Evolutionary conservation across 2,329 filamentous ascomycete species (phyloP), one percentile per base, ranked within the genome.

Genomic region (Albifimbria verrucaria): DNA sequence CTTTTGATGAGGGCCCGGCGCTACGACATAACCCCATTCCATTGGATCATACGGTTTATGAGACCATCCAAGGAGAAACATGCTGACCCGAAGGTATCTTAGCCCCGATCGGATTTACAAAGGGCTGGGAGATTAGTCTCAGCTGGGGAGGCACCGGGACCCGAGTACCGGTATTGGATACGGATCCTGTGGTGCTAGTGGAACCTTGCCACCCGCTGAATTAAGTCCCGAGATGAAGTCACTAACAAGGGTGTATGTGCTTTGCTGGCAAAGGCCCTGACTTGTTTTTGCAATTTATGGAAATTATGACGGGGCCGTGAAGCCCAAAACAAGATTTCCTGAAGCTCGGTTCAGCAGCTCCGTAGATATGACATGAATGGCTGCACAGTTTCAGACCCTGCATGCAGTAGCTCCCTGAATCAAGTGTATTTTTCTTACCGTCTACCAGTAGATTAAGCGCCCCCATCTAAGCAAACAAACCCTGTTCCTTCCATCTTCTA

Each of bases 401-500:
- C 32, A 15, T 39, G 32, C 32, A 39, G 32, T 39, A 39, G 32
- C 32, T 39, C 32, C 11, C 15, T 5, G 18, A 39, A 39, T 4
- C 11, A n/a, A n/a, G 18, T 12, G 15, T 17, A 15, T n/a, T 17
- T 39, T 39, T 12, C 15, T 39, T 39, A 12, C 15, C 11, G 18
- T 17, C 4, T 39, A 12, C 18, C 15, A 12, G 4, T n/a, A 12
- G 5, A 39, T 17, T 4, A 15, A 39, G 32, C 32, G 32, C 32
- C 32, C 32, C n/a, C n/a, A n/a, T 39, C 32, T 39, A 48, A 25
- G 24, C 46, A 48, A 48, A 48, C 25, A 61, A 61, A 12, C 57
- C 59, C 12, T 57, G 53, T 11, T 54, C 45, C 41, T 42, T 54
- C 60, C 60, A 61, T 42, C 60, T 56, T 4, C 36, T 20, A 17